A percentile compares a stretch with the other conserved stretches of the same genome.
Evolutionary conservation across 1,284 basidiomycete species (phyloP).

Genomic region (Ceratobasidium sp.): DNA sequence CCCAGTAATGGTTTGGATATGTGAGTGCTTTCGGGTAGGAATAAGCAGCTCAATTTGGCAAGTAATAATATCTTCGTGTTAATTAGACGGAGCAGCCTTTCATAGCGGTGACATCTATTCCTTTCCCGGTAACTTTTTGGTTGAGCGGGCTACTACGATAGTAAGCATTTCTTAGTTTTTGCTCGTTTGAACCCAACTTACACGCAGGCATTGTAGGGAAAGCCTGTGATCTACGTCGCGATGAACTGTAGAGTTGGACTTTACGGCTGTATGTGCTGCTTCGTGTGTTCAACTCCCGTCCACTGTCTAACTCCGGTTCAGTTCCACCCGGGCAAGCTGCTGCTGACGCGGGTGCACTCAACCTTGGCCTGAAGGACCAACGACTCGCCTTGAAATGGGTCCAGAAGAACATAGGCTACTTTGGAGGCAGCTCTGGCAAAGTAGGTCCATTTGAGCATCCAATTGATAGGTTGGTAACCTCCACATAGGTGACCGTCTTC

Average conservation of each 20-base stretch:
- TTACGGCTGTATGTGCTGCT: slow-evolving; percentile 57
- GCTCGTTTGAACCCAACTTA: not conserved
- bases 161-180: not conserved
- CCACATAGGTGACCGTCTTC: slow-evolving; percentile 44
- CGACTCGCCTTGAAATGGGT: slow-evolving; percentile 37
- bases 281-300: no score
- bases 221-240: slow-evolving; percentile 59
- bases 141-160: not conserved
- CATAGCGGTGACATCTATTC: not conserved
- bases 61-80: not conserved
- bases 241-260: slow-evolving; percentile 62
- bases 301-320: slow-evolving; percentile 7
- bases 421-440: slow-evolving; percentile 50
- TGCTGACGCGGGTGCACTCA: slow-evolving; percentile 54
- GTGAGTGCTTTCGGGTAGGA: not conserved
- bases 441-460: slow-evolving; percentile 47
- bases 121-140: not conserved
- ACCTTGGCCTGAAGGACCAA: slow-evolving; percentile 60
- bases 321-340: slow-evolving; percentile 52
- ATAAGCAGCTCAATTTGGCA: no score
- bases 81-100: not conserved
- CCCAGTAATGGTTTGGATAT: slow-evolving; percentile 34
- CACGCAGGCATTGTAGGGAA: slow-evolving; percentile 45
- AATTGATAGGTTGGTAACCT: slow-evolving; percentile 5
- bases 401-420: slow-evolving; percentile 35